phyloP scores from a whole-genome alignment of 257 asterid genomes.

The Craterostigma plantagineum region DNA sequence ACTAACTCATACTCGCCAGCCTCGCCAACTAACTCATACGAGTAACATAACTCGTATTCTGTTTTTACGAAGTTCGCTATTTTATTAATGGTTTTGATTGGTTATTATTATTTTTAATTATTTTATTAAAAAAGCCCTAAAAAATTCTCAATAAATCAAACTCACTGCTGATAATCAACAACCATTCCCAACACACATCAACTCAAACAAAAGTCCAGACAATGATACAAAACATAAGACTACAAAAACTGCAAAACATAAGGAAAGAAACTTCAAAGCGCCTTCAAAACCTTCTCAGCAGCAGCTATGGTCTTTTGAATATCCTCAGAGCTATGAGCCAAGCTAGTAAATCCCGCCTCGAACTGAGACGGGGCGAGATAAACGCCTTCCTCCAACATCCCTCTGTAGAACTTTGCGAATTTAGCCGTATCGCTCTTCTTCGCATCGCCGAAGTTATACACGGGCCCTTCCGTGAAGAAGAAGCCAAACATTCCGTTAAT shows the following conservation, averaged over 20 bases:
- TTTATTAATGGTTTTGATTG: no score
- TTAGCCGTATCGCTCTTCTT: conserved; percentile 80
- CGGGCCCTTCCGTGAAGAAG: conserved; percentile 82
- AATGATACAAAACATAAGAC: no score
- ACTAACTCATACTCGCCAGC: no score
- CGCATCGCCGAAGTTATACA: conserved; percentile 67
- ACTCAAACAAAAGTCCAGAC: neutral
- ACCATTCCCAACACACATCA: no score
- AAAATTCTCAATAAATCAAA: no score
- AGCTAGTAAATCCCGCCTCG: conserved; percentile 94
- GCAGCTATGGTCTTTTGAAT: conserved; percentile 70
- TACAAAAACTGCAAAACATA: neutral
- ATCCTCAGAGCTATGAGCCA: conserved; percentile 69
- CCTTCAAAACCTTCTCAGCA: conserved; percentile 65
- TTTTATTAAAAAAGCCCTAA: no score
- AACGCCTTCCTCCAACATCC: conserved; percentile 93
- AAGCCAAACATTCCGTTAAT: conserved; percentile 92
- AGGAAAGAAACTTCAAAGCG: conserved; percentile 18
- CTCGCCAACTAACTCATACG: no score
- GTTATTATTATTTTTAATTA: no score
- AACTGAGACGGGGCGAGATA: conserved; percentile 94
- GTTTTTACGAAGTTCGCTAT: no score
- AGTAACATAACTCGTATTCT: no score
- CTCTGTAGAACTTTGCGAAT: conserved; percentile 57
- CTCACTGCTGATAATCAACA: no score